phyloP scores from a whole-genome alignment of 768 basidiomycete species.

The Lactarius hengduanensis region DNA sequence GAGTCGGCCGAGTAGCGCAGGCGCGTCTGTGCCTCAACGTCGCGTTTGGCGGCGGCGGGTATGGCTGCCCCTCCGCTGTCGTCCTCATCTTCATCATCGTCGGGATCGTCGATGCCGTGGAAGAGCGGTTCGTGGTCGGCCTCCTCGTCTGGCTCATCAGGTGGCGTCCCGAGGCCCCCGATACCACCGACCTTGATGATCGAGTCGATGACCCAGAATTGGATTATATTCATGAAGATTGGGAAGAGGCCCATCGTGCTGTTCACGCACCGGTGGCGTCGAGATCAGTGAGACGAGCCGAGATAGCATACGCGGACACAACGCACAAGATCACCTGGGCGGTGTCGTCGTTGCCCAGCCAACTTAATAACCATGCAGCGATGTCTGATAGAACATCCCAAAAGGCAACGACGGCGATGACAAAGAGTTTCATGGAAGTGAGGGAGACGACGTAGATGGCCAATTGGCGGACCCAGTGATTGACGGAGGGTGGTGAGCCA shows the following conservation, averaged over 20 bases:
- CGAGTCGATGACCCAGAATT: conserved; percentile 95
- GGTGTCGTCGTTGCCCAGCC: conserved; percentile 64
- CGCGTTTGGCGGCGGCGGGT: conserved; percentile 26
- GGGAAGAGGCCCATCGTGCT: conserved; percentile 93
- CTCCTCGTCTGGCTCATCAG: conserved; percentile 40
- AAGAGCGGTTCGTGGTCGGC: conserved; percentile 61
- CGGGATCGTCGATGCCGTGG: conserved; percentile 47
- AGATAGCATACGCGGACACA: neutral
- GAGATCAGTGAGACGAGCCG: neutral
- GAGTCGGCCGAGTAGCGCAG: conserved; percentile 39
- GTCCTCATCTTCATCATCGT: conserved; percentile 30
- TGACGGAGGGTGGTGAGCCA: conserved; percentile 74
- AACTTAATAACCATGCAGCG: conserved; percentile 87
- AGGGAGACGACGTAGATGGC: conserved; percentile 80
- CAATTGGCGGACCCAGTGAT: conserved; percentile 74
- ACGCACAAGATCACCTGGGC: conserved; percentile 81
- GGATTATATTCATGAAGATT: conserved; percentile 81
- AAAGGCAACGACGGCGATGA: conserved; percentile 70
- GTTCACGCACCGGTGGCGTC: conserved; percentile 32
- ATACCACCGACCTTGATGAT: conserved; percentile 75
- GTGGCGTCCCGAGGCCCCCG: conserved; percentile 40
- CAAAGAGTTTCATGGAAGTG: conserved; percentile 86
- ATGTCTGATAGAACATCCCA: conserved; percentile 68
- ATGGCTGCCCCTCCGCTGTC: neutral
- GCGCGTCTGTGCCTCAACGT: conserved; percentile 47